Percentiles rank a stretch among this genome's conserved stretches.
These are phyloP conservation scores for Penicillium paxilli DNA, from an alignment of 495 filamentous ascomycete species.

Conservation along the genomic window DNA sequence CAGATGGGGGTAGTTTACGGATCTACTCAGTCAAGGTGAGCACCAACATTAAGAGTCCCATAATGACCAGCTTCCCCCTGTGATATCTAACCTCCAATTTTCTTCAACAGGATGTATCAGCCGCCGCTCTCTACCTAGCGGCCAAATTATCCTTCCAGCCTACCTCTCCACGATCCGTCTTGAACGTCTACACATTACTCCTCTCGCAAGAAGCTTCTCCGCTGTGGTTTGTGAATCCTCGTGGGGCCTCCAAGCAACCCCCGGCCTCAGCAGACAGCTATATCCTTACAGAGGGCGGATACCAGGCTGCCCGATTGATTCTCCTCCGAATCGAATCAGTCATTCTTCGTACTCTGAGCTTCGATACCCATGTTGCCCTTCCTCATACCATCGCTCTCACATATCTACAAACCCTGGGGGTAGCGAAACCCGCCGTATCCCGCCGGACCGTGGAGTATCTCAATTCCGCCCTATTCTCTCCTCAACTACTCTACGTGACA, in stretches of 20 bases:
- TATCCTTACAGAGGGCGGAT: conserved; percentile 72
- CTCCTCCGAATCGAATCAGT: conserved; percentile 71
- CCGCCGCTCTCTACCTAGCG: conserved; percentile 76
- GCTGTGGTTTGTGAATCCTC: conserved; percentile 50
- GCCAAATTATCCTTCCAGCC: conserved; percentile 82
- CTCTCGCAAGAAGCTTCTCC: conserved; percentile 62
- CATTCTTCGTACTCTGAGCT: conserved; percentile 73
- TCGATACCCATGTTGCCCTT: conserved; percentile 78
- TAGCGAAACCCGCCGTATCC: conserved; percentile 50
- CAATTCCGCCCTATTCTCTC: conserved; percentile 79
- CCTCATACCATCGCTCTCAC: conserved; percentile 89
- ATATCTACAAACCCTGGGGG: conserved; percentile 87
- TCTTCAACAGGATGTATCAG: conserved; percentile 67
- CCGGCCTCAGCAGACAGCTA: conserved; percentile 58
- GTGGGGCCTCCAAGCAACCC: conserved; percentile 32
- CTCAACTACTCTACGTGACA: conserved; percentile 87
- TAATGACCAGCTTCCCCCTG: neutral
- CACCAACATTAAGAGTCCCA: neutral
- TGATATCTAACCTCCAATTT: neutral
- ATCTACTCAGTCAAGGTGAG: conserved; percentile 57
- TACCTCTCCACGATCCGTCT: conserved; percentile 71
- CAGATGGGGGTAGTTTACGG: conserved; percentile 61
- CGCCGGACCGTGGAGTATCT: conserved; percentile 70
- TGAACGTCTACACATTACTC: conserved; percentile 84
- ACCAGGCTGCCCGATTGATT: conserved; percentile 58